These are phyloP conservation scores for Austropuccinia psidii DNA, from an alignment of 1,284 basidiomycete species.

Conservation along the genomic window DNA sequence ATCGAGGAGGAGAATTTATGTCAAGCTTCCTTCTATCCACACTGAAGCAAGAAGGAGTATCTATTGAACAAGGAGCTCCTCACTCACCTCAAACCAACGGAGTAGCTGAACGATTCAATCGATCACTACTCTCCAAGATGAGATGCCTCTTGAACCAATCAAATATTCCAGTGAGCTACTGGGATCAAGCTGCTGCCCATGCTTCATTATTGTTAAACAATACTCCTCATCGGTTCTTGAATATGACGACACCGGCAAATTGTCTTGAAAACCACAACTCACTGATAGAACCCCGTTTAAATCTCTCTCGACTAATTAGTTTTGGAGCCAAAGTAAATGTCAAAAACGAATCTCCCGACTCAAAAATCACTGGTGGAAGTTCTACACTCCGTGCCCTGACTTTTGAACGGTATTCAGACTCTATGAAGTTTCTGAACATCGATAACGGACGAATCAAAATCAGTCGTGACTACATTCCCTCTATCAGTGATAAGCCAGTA, in stretches of 20 bases:
- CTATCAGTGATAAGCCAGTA: too few species aligned
- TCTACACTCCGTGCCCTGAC: background rate
- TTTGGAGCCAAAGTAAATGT: slow-evolving; percentile 5
- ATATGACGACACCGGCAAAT: too few species aligned
- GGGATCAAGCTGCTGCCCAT: background rate
- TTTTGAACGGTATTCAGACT: background rate
- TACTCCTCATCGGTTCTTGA: background rate
- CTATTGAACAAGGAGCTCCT: slow-evolving; percentile 46
- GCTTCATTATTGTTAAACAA: background rate
- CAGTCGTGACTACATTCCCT: background rate
- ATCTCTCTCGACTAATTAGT: background rate
- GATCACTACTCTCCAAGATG: background rate
- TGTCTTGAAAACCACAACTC: too few species aligned
- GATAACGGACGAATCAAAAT: background rate
- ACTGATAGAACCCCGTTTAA: background rate
- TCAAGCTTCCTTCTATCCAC: slow-evolving; percentile 42
- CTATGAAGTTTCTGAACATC: background rate
- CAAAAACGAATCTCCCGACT: too few species aligned
- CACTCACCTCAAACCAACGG: slow-evolving; percentile 48
- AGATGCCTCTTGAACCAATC: background rate
- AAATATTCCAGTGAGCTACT: background rate
- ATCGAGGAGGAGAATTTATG: slow-evolving; percentile 47
- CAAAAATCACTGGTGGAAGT: background rate
- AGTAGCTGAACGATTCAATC: slow-evolving; percentile 42
- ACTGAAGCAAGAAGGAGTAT: slow-evolving; percentile 45